Base-by-base conservation (phyloP, 2,329 filamentous ascomycete genomes). In the Triangularia setosa region DNA sequence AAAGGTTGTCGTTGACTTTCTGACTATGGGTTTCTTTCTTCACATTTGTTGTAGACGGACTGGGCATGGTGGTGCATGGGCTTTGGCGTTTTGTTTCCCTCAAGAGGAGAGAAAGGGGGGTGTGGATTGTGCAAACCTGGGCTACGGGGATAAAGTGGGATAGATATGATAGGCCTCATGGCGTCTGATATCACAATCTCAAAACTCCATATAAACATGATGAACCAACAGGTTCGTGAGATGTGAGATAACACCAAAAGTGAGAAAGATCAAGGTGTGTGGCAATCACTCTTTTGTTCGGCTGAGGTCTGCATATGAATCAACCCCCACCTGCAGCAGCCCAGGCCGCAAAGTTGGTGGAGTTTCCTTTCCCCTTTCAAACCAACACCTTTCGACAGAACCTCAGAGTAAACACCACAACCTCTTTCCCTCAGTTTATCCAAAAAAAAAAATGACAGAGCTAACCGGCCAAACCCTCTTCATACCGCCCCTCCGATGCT, bases 401-500 rank as follows among this genome's bases (percentile, higher is more conserved):
- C 27, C 9, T 28, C 18, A 9, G 7, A n/a, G 16, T 57, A 16
- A 30, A 58, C 14, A 30, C 55, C 12, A 23, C 55, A 4, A 21
- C 27, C 24, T 21, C 24, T 9, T 33, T 33, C 21, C 12, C 35
- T 40, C 35, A 40, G 5, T 4, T n/a, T 40, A 40, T 14, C 14
- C 16, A n/a, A 12, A 12, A 16, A n/a, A n/a, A n/a, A 40, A n/a
- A 18, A 54, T 62, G 9, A 9, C 16, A 18, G 3, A 27, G n/a
- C 64, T 69, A 9, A 18, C 8, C 7, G 63, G 64, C 44, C 55
- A 68, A 6, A 35, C 12, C 0, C 55, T 69, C 21, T 21, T 23
- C 52, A 65, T 69, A 24, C 68, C 68, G 6, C 11, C 67, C 58
- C 57, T 68, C 16, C 24, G 27, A 3, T 62, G 61, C 2, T 35